Evolutionary conservation across 108 stramenopile genomes (phyloP), one percentile per base, ranked within the genome.

Genomic region (Mayamaea pseudoterrestris): DNA sequence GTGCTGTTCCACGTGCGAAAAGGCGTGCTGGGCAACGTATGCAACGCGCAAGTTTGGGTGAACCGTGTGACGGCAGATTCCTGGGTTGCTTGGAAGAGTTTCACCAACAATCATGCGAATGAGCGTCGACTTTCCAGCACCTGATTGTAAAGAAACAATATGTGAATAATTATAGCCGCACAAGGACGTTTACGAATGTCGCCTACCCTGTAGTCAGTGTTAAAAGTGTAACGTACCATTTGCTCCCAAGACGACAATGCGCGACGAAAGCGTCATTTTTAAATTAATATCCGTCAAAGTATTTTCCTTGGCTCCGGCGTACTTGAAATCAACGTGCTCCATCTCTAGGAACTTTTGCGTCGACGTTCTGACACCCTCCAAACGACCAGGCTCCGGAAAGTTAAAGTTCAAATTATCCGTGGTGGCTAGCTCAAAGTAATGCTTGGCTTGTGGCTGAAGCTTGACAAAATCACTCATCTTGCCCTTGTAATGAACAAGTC

Each of bases 11-110:
- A 97, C 86, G 72, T 97, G 95, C 50, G 78, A 76, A 55, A 97
- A 93, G 34, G 90, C 81, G 57, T 97, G 95, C 77, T 97, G 95
- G 6, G 92, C 89, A 27, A 97, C 93, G 59, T 97, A 97, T 14
- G 95, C 95, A 41, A 93, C 65, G 27, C 41, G 41, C 16, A 54
- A 42, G 27, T 42, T 41, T 46, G 73, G 87, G 49, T 97, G 95
- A 23, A 85, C 68, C 66, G 71, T 90, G 47, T 90, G 74, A 27
- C 78, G 69, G 63, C 80, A 72, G 7, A 55, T 65, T 25, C 51
- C 45, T 35, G 69, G 59, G 50, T 89, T 85, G 54, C 78, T 67
- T 0, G 91, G 93, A 57, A 85, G 74, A 26, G 82, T 91, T 55
- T 96, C 95, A 26, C 70, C 70, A 9, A 93, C 91, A 46, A 96